Percentiles rank a stretch among this genome's conserved stretches.
Evolutionary conservation across 2,329 filamentous ascomycete species (phyloP).

Genomic region (Exophiala oligosperma): DNA sequence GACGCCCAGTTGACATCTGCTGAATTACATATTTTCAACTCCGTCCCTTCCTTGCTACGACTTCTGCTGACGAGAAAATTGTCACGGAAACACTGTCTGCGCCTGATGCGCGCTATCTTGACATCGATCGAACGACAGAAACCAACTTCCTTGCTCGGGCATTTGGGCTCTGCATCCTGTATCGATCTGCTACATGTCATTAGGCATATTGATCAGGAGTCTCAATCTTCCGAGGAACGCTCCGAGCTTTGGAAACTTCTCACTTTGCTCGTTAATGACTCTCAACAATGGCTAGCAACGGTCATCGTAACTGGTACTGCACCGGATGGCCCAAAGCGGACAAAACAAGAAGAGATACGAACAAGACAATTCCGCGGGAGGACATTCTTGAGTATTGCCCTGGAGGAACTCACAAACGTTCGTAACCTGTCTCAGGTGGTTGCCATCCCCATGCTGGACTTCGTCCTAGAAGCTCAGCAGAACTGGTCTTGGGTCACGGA

Average conservation of each 20-base stretch:
- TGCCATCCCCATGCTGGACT: slow-evolving; percentile 76
- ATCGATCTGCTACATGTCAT: slow-evolving; percentile 81
- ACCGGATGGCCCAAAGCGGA: slow-evolving; percentile 67
- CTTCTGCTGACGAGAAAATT: slow-evolving; percentile 11
- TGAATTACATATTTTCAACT: slow-evolving; percentile 78
- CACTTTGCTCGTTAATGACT: slow-evolving; percentile 79
- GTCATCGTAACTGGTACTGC: slow-evolving; percentile 87
- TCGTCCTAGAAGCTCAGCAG: slow-evolving; percentile 84
- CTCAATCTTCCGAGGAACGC: slow-evolving; percentile 12
- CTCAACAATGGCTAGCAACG: slow-evolving; percentile 95
- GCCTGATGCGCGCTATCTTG: slow-evolving; percentile 10
- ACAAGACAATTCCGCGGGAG: slow-evolving; percentile 47
- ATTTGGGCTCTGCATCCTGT: slow-evolving; percentile 78
- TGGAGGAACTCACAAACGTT: slow-evolving; percentile 69
- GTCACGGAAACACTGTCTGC: slow-evolving; percentile 8
- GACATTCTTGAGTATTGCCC: slow-evolving; percentile 72
- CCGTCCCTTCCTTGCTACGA: slow-evolving; percentile 44
- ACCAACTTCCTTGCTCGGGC: slow-evolving; percentile 64
- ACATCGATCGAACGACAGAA: slow-evolving; percentile 17
- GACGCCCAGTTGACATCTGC: slow-evolving; percentile 65
- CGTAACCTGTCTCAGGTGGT: slow-evolving; percentile 63
- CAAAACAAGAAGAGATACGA: slow-evolving; percentile 49
- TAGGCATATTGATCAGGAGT: slow-evolving; percentile 69
- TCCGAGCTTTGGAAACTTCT: slow-evolving; percentile 80
- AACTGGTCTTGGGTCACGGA: slow-evolving; percentile 95